Evolutionary conservation across 225 moss, liverwort and hornwort genomes (phyloP).

Genomic region (Polytrichum commune): DNA sequence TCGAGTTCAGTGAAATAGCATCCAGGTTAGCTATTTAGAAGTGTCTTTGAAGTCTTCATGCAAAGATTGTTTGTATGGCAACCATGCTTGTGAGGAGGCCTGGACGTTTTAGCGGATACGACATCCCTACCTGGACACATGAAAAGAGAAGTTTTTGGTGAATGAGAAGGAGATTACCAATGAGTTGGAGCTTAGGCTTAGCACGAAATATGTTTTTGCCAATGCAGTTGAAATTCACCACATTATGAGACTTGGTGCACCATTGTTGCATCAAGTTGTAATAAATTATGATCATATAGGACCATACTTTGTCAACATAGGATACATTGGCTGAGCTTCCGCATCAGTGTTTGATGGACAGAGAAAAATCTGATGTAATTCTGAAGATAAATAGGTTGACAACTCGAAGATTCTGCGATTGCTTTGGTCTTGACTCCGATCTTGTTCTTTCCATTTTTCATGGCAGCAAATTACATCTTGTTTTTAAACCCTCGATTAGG

Average conservation of each 20-base stretch:
- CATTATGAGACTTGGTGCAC: conserved; percentile 6
- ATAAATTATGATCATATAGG: conserved; percentile 13
- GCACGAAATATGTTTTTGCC: conserved; percentile 13
- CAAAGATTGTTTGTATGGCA: neutral
- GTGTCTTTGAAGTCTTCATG: neutral
- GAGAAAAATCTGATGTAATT: too few relatives aligned
- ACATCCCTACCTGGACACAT: neutral
- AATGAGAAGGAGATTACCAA: conserved; percentile 1
- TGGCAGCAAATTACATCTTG: too few relatives aligned
- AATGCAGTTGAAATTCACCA: conserved; percentile 5
- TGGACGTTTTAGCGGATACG: conserved; percentile 10
- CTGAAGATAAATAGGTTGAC: too few relatives aligned
- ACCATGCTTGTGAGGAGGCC: conserved; percentile 6
- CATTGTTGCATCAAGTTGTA: conserved; percentile 15
- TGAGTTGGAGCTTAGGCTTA: neutral
- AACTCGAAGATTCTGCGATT: too few relatives aligned
- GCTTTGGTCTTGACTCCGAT: too few relatives aligned
- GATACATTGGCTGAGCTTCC: too few relatives aligned
- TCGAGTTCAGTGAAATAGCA: conserved; percentile 5
- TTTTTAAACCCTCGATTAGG: too few relatives aligned
- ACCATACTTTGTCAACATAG: too few relatives aligned
- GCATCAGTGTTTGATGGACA: too few relatives aligned
- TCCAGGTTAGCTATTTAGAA: conserved; percentile 18
- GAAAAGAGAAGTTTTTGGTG: conserved; percentile 11
- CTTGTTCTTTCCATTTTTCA: too few relatives aligned